These are phyloP conservation scores for Fraxinus baroniana DNA, from an alignment of 305 asterid genomes.

Conservation along the genomic window DNA sequence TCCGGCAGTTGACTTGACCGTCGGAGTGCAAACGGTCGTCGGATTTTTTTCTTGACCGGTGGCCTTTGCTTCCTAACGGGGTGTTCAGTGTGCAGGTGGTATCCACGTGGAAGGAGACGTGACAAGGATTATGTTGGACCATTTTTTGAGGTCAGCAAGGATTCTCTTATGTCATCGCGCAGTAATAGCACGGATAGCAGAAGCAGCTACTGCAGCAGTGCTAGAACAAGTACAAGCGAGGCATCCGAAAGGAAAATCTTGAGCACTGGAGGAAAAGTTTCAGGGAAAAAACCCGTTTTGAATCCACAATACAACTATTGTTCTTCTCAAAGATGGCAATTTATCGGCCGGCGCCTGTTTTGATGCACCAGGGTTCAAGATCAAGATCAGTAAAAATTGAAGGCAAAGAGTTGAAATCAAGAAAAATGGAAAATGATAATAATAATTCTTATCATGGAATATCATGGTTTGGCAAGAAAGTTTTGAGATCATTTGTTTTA, in stretches of 20 bases:
- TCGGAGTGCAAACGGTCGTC: no score
- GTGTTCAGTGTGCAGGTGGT: no score
- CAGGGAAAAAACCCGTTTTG: conserved; percentile 19
- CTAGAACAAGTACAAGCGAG: conserved; percentile 68
- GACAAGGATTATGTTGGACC: no score
- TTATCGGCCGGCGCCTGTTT: conserved; percentile 49
- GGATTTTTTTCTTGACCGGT: no score
- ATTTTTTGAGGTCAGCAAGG: conserved; percentile 31
- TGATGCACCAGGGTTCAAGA: conserved; percentile 38
- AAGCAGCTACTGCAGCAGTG: conserved; percentile 61
- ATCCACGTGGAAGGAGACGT: no score
- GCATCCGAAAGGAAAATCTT: conserved; percentile 23
- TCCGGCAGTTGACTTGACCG: no score
- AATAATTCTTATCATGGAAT: conserved; percentile 1
- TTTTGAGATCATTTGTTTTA: conserved; percentile 47
- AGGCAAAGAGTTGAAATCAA: conserved; percentile 23
- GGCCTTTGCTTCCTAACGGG: no score
- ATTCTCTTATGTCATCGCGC: conserved; percentile 61
- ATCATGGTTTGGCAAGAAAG: conserved; percentile 43
- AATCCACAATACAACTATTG: conserved; percentile 32
- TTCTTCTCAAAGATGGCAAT: conserved; percentile 64
- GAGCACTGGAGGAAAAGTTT: not conserved
- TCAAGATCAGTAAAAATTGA: conserved; percentile 34
- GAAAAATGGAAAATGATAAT: conserved; percentile 8
- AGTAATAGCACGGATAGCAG: conserved; percentile 70